Base-by-base conservation (phyloP, 768 basidiomycete species). In the Hericium alpestre region DNA sequence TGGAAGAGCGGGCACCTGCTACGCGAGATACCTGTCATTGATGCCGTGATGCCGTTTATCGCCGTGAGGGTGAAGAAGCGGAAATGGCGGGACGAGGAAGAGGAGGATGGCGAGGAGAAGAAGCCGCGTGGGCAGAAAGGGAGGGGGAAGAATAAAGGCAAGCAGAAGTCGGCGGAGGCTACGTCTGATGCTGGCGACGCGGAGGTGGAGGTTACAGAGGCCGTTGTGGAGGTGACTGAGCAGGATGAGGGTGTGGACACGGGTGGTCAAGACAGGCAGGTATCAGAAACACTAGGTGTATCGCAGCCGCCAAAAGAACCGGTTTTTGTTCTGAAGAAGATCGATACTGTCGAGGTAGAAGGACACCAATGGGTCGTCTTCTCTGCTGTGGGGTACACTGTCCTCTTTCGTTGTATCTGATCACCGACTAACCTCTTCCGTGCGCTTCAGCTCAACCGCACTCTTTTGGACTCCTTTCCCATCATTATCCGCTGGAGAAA, bases 311-410 rank as follows among this genome's bases (percentile, higher is more conserved):
- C 43, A 38, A 57, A 55, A 38, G 47, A 51, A 13, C 39, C 55
- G 0, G 57, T 58, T 13, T 56, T 61, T 20, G 54, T 58, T n/a
- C 46, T 53, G 43, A 58, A 38, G 67, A 70, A 59, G 62, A 65
- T 51, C 64, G 65, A 58, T 64, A 66, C 20, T 15, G 27, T 80
- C 7, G 57, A 72, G 7, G 67, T 72, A 3, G 69, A 68, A 8
- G 66, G 64, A 4, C 60, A 63, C 12, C 68, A 65, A 4, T 69
- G 75, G 59, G 61, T 90, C 13, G 58, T 90, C 5, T 92, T 91
- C 66, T 84, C 74, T 58, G 86, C 76, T 5, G 75, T 88, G 54
- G 90, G 90, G 90, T 92, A 9, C 18, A 32, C 9, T 20, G n/a
- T 41, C 51, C 15, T 54, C 43, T 13, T 50, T 48, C 55, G 7